Conservation (phyloP, 2,329 filamentous ascomycete species). For the Pestalotiopsis sp. region DNA sequence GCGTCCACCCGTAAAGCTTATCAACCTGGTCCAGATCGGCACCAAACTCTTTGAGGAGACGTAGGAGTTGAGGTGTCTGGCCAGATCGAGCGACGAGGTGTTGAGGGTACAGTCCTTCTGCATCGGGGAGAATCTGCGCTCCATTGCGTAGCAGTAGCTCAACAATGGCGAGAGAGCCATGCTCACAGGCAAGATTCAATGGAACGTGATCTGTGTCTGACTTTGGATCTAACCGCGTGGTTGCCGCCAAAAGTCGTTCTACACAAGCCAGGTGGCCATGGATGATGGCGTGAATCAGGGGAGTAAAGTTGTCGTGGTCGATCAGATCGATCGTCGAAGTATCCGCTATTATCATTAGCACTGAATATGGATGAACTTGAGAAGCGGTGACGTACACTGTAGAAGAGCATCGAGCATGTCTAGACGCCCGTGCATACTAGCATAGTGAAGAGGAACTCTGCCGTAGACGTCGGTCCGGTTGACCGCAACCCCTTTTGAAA, state of each 20-base stretch:
- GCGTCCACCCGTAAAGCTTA: slow-evolving; percentile 97
- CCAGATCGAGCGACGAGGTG: slow-evolving; percentile 92
- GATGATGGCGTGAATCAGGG: slow-evolving; percentile 92
- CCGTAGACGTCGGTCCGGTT: slow-evolving; percentile 90
- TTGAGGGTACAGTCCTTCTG: slow-evolving; percentile 95
- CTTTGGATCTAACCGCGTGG: slow-evolving; percentile 82
- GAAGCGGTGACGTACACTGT: slow-evolving; percentile 48
- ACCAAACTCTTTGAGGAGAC: slow-evolving; percentile 81
- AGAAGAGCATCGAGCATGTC: slow-evolving; percentile 80
- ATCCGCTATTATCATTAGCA: slow-evolving; percentile 51
- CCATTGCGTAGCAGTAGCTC: slow-evolving; percentile 80
- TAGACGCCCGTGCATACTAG: slow-evolving; percentile 89
- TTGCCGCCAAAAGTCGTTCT: slow-evolving; percentile 72
- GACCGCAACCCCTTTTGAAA: slow-evolving; percentile 77
- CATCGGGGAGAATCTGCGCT: slow-evolving; percentile 86
- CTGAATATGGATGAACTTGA: neutral
- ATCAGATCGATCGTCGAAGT: slow-evolving; percentile 80
- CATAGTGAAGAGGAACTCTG: slow-evolving; percentile 90
- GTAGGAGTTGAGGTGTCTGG: slow-evolving; percentile 75
- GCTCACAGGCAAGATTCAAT: slow-evolving; percentile 91
- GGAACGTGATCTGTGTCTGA: slow-evolving; percentile 92
- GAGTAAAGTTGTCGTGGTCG: slow-evolving; percentile 97
- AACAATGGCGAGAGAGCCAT: slow-evolving; percentile 84
- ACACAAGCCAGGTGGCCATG: slow-evolving; percentile 83
- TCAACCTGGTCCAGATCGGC: slow-evolving; percentile 91